These are phyloP conservation scores for Saturnispora silvae DNA, from an alignment of 805 yeast genomes.

Conservation along the genomic window DNA sequence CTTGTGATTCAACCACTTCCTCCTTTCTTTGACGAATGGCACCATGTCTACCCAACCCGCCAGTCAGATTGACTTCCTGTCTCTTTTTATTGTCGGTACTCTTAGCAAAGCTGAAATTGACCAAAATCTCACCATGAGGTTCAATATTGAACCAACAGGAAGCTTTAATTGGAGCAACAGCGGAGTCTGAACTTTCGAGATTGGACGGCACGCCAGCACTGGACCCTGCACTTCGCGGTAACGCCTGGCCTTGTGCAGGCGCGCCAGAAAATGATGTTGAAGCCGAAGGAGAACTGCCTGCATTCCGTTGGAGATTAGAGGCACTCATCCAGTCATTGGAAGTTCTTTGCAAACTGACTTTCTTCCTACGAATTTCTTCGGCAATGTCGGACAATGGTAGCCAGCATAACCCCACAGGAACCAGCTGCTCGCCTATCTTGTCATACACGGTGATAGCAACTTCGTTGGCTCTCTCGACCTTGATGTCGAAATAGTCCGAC, in stretches of 20 bases:
- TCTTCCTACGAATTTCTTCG: slow-evolving; percentile 87
- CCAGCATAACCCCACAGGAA: slow-evolving; percentile 93
- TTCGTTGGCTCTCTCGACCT: slow-evolving; percentile 86
- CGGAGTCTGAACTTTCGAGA: neutral
- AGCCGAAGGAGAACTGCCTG: neutral
- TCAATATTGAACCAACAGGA: slow-evolving; percentile 86
- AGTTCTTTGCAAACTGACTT: slow-evolving; percentile 62
- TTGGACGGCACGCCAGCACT: neutral
- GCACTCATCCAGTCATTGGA: slow-evolving; percentile 87
- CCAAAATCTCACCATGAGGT: slow-evolving; percentile 83
- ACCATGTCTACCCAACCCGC: slow-evolving; percentile 88
- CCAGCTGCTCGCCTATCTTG: slow-evolving; percentile 49
- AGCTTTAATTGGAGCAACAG: slow-evolving; percentile 22
- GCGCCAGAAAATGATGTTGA: neutral
- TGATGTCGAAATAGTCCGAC: slow-evolving; percentile 72
- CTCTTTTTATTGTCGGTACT: slow-evolving; percentile 31
- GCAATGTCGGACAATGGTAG: slow-evolving; percentile 80
- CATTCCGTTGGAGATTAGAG: slow-evolving; percentile 32
- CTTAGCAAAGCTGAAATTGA: slow-evolving; percentile 73
- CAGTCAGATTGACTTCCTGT: slow-evolving; percentile 39
- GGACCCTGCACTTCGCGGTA: neutral
- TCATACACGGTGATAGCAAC: slow-evolving; percentile 83
- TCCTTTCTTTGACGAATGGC: slow-evolving; percentile 92
- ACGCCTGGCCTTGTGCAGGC: neutral
- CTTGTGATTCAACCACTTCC: slow-evolving; percentile 88